Evolutionary conservation across 106 monocot genomes (phyloP).

Genomic region (Allium cepa): DNA sequence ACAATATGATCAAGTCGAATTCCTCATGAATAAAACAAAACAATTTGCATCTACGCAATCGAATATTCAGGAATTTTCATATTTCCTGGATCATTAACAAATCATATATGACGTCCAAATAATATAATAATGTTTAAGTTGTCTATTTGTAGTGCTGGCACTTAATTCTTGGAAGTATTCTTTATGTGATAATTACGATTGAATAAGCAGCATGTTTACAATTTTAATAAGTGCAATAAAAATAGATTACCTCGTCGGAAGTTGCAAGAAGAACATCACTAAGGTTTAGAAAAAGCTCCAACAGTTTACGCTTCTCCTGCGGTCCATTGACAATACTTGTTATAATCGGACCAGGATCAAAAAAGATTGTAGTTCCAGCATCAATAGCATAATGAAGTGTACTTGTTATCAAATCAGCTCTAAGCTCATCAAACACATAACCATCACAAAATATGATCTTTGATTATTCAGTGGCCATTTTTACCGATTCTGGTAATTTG

Average conservation of each 20-base stretch:
- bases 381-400: constrained; percentile 59
- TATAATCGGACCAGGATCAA: constrained; percentile 88
- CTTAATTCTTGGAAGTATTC: neutral
- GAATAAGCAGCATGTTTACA: no score
- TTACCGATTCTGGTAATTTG: constrained; percentile 33
- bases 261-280: constrained; percentile 94
- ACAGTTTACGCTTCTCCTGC: constrained; percentile 32
- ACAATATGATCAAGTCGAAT: no score
- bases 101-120: no score
- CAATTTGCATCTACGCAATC: no score
- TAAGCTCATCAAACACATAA: constrained; percentile 84
- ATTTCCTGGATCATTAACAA: no score
- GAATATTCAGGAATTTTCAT: no score
- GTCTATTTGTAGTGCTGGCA: no score
- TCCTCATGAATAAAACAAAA: no score
- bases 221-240: no score
- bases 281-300: constrained; percentile 42
- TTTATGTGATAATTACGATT: no score
- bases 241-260: constrained; percentile 59
- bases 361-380: constrained; percentile 68
- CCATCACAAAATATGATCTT: constrained; percentile 89
- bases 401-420: constrained; percentile 43
- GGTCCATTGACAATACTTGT: constrained; percentile 45
- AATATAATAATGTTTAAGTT: no score
- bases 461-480: constrained; percentile 45